Conservation (phyloP, 495 filamentous ascomycete genomes). For the Lophium mytilinum region DNA sequence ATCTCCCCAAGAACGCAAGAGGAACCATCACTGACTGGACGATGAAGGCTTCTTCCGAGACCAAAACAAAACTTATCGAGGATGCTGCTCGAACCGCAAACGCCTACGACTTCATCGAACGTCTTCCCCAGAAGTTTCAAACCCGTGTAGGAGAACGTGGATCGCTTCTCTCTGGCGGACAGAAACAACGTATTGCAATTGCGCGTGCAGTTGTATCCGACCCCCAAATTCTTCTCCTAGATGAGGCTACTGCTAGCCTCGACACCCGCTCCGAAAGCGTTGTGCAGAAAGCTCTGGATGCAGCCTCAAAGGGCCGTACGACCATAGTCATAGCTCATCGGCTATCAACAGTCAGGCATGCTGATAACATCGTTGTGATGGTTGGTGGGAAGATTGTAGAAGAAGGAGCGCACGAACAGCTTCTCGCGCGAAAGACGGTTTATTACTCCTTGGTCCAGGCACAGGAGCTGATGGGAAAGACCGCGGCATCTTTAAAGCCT, state of each 20-base stretch:
- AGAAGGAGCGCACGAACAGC: constrained; percentile 70
- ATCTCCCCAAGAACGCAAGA: no score
- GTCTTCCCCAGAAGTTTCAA: constrained; percentile 82
- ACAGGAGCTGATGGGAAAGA: constrained; percentile 57
- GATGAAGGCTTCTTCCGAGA: constrained; percentile 5
- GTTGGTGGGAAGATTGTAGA: constrained; percentile 77
- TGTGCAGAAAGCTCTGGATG: constrained; percentile 87
- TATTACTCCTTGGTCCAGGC: constrained; percentile 76
- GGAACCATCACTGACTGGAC: constrained; percentile 15
- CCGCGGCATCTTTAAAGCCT: constrained; percentile 37
- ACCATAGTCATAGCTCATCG: constrained; percentile 96
- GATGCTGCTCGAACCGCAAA: constrained; percentile 86
- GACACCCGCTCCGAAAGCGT: constrained; percentile 94
- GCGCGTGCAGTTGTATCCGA: constrained; percentile 87
- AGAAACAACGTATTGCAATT: constrained; percentile 89
- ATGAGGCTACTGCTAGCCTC: constrained; percentile 91
- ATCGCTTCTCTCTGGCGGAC: constrained; percentile 84
- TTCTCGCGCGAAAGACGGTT: constrained; percentile 52
- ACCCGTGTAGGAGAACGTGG: constrained; percentile 94
- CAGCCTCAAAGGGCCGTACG: constrained; percentile 79
- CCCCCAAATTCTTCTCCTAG: constrained; percentile 89
- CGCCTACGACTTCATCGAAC: constrained; percentile 80
- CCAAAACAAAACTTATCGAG: constrained; percentile 49
- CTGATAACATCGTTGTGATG: constrained; percentile 95
- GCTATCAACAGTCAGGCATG: constrained; percentile 85